These are phyloP conservation scores for Fusarium guadeloupense DNA, from an alignment of 2,329 filamentous ascomycete species.

Conservation along the genomic window DNA sequence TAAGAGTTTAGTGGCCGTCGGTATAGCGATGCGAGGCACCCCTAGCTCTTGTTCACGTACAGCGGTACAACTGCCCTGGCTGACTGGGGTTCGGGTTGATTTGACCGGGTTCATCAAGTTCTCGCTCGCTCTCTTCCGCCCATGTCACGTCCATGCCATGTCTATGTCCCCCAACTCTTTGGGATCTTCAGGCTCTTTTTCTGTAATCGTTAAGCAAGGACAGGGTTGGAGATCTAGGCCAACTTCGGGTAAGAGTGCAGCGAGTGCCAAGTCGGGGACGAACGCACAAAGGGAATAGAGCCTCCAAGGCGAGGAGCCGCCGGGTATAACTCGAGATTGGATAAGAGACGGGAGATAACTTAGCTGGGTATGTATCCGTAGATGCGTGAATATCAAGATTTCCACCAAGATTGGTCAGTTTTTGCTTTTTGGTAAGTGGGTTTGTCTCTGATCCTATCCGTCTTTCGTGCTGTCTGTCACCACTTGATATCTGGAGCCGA, in stretches of 20 bases:
- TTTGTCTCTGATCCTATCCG: no score
- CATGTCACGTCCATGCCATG: no score
- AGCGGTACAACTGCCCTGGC: slow-evolving; percentile 29
- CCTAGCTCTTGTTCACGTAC: slow-evolving; percentile 22
- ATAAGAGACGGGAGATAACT: slow-evolving; percentile 5
- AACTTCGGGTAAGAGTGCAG: slow-evolving; percentile 26
- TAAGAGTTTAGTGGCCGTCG: slow-evolving; percentile 34
- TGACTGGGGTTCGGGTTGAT: slow-evolving; percentile 19
- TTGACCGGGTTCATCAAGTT: slow-evolving; percentile 21
- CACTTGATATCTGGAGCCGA: slow-evolving; percentile 1
- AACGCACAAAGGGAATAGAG: slow-evolving; percentile 37
- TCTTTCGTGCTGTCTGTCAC: background rate
- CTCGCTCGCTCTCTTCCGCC: slow-evolving; percentile 29
- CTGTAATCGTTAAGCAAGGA: slow-evolving; percentile 24
- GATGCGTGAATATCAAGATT: slow-evolving; percentile 30
- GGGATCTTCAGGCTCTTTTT: slow-evolving; percentile 10
- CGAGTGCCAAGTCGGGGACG: slow-evolving; percentile 36
- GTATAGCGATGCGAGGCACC: slow-evolving; percentile 29
- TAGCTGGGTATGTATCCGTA: no score
- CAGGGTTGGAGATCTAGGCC: slow-evolving; percentile 33
- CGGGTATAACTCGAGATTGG: slow-evolving; percentile 26
- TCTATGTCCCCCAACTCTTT: slow-evolving; percentile 18
- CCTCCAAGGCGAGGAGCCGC: slow-evolving; percentile 22
- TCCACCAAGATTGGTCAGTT: slow-evolving; percentile 23
- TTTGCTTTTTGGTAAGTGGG: slow-evolving; percentile 21